Base-by-base conservation (phyloP, 768 basidiomycete genomes). In the Rhizopogon vinicolor region DNA sequence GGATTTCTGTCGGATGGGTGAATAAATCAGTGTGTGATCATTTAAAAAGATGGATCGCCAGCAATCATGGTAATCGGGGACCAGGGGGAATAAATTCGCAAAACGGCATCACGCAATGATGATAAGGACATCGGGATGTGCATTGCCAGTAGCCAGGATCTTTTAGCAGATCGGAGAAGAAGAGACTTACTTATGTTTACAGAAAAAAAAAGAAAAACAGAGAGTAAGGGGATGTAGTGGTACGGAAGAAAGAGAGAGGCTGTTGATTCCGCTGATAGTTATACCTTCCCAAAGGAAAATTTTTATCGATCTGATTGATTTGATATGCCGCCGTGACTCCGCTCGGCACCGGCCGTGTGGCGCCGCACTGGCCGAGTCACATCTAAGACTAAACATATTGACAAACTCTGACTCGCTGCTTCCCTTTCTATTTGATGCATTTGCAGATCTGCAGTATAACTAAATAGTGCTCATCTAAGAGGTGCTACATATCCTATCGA, bases 271-370 rank as follows among this genome's bases (percentile, higher is more conserved):
- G 77, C 74, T 68, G 70, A 79, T 79, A 79, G 77, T 83, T 83
- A 82, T 82, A 84, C 76, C 60, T 73, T 71, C 65, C 67, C 66
- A 66, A 71, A 71, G 73, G 76, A 80, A 80, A 80, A 71, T 74
- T 80, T 84, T 83, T 78, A 83, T 84, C 81, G 77, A 80, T 82
- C 72, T 78, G 77, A 81, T 77, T 72, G 74, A 73, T 78, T 68
- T 79, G 78, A 78, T 73, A 69, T 68, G 61, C 65, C 54, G 61
- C 60, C 69, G 65, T 74, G 75, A 79, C 78, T 76, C 72, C 66
- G 72, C 60, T 61, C 71, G 67, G 72, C 67, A 60, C 63, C 57
- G 52, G 56, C 66, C 65, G 64, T 49, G 52, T 53, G 52, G 52
- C 55, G 42, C 55, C 55, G 53, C 55, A 44, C 52, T 58, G 25